A percentile compares a stretch with the other conserved stretches of the same genome.
Evolutionary conservation across 257 asterid species (phyloP).

Genomic region (Solanum lignicaule): DNA sequence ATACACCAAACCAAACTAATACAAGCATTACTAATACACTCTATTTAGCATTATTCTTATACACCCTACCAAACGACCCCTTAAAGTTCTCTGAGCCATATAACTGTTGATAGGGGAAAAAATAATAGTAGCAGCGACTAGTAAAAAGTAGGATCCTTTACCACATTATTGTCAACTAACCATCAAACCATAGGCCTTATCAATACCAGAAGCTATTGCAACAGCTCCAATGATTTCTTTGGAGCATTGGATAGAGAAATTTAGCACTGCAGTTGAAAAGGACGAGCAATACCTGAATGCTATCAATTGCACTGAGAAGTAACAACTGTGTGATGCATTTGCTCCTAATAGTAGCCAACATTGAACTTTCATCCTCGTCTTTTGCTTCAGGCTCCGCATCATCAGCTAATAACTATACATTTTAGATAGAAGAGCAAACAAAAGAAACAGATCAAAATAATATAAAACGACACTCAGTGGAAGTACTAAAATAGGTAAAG

Average conservation of each 20-base stretch:
- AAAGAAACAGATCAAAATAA: constrained; percentile 7
- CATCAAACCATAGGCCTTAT: neutral
- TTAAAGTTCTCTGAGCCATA: neutral
- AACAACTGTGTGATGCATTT: constrained; percentile 92
- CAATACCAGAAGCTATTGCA: neutral
- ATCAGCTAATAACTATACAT: constrained; percentile 44
- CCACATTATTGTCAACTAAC: neutral
- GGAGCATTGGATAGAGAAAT: neutral
- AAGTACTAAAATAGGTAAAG: neutral
- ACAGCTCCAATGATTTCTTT: neutral
- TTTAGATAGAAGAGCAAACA: constrained; percentile 10
- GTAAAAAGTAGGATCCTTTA: neutral
- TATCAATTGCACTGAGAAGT: constrained; percentile 82
- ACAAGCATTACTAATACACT: neutral
- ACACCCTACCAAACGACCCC: neutral
- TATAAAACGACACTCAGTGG: neutral
- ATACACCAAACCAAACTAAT: neutral
- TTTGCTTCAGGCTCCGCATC: constrained; percentile 42
- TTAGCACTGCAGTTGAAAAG: neutral
- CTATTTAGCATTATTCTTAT: neutral
- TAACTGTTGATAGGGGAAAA: neutral
- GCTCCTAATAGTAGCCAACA: constrained; percentile 72
- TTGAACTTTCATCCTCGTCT: constrained; percentile 74
- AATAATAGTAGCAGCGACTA: neutral
- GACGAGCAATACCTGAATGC: constrained; percentile 65